Conservation (phyloP, 129 eudicot species). For the Escallonia herrerae region DNA sequence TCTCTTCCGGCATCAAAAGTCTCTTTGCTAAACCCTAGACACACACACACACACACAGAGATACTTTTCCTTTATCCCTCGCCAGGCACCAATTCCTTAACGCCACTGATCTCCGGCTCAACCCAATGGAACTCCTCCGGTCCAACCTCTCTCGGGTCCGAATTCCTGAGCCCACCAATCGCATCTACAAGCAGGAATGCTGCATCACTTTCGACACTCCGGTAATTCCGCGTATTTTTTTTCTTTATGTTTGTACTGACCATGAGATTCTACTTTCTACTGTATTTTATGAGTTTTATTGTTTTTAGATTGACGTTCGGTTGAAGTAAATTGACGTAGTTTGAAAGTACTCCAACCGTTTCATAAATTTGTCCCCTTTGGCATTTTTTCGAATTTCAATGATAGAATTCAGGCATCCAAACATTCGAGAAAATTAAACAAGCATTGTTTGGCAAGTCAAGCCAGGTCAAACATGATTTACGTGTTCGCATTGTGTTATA, state of each 20-base stretch:
- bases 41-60: background rate
- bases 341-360: no score
- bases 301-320: background rate
- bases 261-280: background rate
- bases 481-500: no score
- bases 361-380: no score
- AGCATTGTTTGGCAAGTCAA: no score
- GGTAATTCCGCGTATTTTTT: constrained; percentile 21
- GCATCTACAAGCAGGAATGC: constrained; percentile 91
- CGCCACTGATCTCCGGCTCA: background rate
- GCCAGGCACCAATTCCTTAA: background rate
- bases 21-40: constrained; percentile 27
- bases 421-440: no score
- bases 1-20: constrained; percentile 10
- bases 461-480: no score
- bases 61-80: background rate
- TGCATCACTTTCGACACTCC: constrained; percentile 93
- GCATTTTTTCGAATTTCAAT: no score
- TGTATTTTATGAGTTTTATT: background rate
- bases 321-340: no score
- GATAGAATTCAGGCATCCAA: no score
- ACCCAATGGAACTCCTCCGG: constrained; percentile 73
- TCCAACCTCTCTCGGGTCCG: constrained; percentile 66
- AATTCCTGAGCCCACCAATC: constrained; percentile 90
- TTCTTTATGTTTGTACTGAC: no score